Evolutionary conservation across 805 yeast species (phyloP), one percentile per base, ranked within the genome.

Genomic region (Brettanomyces anomalus): DNA sequence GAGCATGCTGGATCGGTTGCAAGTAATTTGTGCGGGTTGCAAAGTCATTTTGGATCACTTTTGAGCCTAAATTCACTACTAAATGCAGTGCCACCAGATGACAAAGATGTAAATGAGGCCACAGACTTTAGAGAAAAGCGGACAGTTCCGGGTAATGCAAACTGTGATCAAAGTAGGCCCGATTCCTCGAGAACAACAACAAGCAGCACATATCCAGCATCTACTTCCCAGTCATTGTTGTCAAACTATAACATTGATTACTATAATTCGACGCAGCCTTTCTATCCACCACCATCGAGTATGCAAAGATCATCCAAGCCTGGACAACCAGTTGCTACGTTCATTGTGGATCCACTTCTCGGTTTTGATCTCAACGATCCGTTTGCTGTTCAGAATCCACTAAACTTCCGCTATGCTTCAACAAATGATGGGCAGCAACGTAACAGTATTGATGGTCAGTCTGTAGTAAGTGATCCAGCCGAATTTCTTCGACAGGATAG

Each of bases 371-470:
- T 70, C 33, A 62, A 60, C 39, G 79, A 74, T 53, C 79, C 79
- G 5, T 74, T 74, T 47, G 72, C 74, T 67, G 61, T 72, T 37
- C 70, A 72, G 15, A 70, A 71, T 48, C 76, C 77, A 3, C 71
- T 63, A 37, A 71, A 69, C 47, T 56, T 70, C 42, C 71, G 72
- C 8, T 54, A 54, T 59, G 58, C 56, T 58, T 60, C 46, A 7
- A 11, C 40, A n/a, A 14, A 33, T 6, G 32, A 17, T 8, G 11
- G 6, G 14, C 40, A 37, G 15, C 16, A 21, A 14, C 15, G 18
- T 11, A 11, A 26, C 15, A 42, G 36, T 19, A 11, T 24, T 24
- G 34, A 36, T 13, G 40, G 37, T 5, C 33, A 21, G n/a, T 13
- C 31, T n/a, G 33, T 16, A 21, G 20, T 14, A 7, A 24, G 33